Base-by-base conservation (phyloP, 805 yeast genomes). In the Starmerella davenportii region DNA sequence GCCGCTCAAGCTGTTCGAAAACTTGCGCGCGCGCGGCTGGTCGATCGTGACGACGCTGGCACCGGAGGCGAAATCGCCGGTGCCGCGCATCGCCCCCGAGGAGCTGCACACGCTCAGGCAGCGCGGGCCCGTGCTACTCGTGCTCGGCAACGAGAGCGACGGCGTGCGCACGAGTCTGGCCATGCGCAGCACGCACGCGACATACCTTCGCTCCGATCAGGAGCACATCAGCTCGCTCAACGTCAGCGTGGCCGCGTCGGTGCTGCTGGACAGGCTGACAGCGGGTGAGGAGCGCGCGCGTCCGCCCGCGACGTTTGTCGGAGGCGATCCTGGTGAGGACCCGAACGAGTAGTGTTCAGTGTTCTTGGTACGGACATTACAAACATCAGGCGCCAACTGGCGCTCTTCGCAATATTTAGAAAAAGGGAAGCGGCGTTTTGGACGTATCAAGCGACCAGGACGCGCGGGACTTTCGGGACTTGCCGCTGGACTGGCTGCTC, bases 181-280 rank as follows among this genome's bases (percentile, higher is more conserved):
- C 43, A 59, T 70, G 36, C 42, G 57, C 18, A 46, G 56, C 35
- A 53, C 59, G 13, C 54, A 53, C 39, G 27, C 37, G 17, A 54
- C 54, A 5, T 43, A 50, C 8, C 43, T 53, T 8, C 30, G 30
- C 11, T 29, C 44, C 19, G 35, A 14, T 7, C 48, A 43, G 23
- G 20, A n/a, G 11, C 20, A 25, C 8, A 74, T 84, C 29, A 94
- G 82, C 52, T 79, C 93, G 23, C 61, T 84, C 51, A 84, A 84
- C 53, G 95, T 81, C 24, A 79, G 90, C 52, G 94, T 84, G 7
- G 95, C 95, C 1, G 69, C 85, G 1, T 90, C 85, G 1, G 51
- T 84, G 21, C 52, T 84, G 36, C 59, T 81, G 15, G 32, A 29
- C 19, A 7, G 19, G 28, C 28, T 25, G 28, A n/a, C n/a, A n/a